Conservation (phyloP, 768 basidiomycete species). For the Mycena latifolia region DNA sequence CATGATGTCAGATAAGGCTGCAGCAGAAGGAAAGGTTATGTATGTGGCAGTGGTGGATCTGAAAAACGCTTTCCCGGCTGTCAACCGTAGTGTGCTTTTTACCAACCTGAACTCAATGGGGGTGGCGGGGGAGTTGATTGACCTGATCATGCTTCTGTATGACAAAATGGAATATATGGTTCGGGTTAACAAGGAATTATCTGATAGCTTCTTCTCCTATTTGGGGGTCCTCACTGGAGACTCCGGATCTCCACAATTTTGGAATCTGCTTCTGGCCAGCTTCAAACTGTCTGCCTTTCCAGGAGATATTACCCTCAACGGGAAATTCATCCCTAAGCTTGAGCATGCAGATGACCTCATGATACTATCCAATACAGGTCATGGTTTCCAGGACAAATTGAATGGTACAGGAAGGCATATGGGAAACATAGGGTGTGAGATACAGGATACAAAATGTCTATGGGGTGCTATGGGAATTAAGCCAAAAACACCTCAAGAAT, state of each 20-base stretch:
- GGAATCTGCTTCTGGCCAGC: conserved; percentile 41
- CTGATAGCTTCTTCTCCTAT: conserved; percentile 35
- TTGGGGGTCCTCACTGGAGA: conserved; percentile 45
- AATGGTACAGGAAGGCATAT: not conserved
- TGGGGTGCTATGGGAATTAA: conserved; percentile 2
- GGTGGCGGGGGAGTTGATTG: not conserved
- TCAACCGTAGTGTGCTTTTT: conserved; percentile 1
- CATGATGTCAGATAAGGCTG: conserved; percentile 39
- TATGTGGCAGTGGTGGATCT: conserved; percentile 6
- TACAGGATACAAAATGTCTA: conserved; percentile 2
- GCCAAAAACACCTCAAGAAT: not conserved
- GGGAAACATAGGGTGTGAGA: conserved; percentile 17
- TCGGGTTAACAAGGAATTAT: conserved; percentile 8
- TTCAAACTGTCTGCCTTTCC: conserved; percentile 24
- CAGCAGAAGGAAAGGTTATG: conserved; percentile 22
- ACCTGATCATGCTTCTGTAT: not conserved
- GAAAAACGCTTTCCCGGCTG: conserved; percentile 3
- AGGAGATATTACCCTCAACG: conserved; percentile 36
- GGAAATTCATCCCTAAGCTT: conserved; percentile 30
- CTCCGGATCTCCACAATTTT: conserved; percentile 42
- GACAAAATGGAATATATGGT: conserved; percentile 1
- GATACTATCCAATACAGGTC: conserved; percentile 33
- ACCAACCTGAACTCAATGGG: not conserved
- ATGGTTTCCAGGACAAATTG: conserved; percentile 32
- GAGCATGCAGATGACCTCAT: conserved; percentile 45